Evolutionary conservation across 2,329 filamentous ascomycete genomes (phyloP).

Genomic region (Aureobasidium zeae): DNA sequence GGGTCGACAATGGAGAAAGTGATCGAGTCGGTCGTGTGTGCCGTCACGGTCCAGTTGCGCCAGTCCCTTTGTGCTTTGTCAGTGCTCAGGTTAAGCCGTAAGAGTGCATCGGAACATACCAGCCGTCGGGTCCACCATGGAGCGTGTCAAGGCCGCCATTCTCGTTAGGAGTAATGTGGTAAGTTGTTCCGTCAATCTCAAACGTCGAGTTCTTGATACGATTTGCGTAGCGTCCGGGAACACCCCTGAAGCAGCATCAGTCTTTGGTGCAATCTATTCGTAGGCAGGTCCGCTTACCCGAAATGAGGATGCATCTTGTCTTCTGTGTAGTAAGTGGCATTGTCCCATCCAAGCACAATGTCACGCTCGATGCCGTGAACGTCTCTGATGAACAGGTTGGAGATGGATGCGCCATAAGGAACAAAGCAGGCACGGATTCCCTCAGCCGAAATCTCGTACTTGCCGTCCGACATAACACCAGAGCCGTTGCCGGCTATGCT

Average conservation of each 20-base stretch:
- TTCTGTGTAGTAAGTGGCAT: slow-evolving; percentile 58
- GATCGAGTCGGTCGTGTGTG: slow-evolving; percentile 57
- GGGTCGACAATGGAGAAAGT: slow-evolving; percentile 67
- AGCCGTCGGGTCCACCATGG: slow-evolving; percentile 40
- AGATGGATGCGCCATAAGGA: slow-evolving; percentile 63
- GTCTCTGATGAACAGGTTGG: slow-evolving; percentile 62
- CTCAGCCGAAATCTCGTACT: slow-evolving; percentile 62
- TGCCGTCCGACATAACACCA: slow-evolving; percentile 35
- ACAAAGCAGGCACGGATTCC: slow-evolving; percentile 62
- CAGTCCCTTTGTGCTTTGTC: slow-evolving; percentile 50
- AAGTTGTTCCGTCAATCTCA: slow-evolving; percentile 38
- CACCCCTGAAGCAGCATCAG: background rate
- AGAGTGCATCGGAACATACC: slow-evolving; percentile 45
- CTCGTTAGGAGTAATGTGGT: slow-evolving; percentile 44
- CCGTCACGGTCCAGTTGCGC: slow-evolving; percentile 63
- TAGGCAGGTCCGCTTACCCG: too few species aligned
- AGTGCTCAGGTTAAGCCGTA: slow-evolving; percentile 47
- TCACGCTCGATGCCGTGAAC: slow-evolving; percentile 59
- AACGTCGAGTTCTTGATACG: slow-evolving; percentile 58
- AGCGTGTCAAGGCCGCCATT: slow-evolving; percentile 43
- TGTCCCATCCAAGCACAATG: slow-evolving; percentile 66
- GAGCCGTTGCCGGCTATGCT: slow-evolving; percentile 22
- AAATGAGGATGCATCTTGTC: slow-evolving; percentile 61
- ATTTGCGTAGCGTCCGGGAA: slow-evolving; percentile 60
- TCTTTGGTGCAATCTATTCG: too few species aligned